phyloP scores from a whole-genome alignment of 805 yeast species.

The Pichia paraexigua region DNA sequence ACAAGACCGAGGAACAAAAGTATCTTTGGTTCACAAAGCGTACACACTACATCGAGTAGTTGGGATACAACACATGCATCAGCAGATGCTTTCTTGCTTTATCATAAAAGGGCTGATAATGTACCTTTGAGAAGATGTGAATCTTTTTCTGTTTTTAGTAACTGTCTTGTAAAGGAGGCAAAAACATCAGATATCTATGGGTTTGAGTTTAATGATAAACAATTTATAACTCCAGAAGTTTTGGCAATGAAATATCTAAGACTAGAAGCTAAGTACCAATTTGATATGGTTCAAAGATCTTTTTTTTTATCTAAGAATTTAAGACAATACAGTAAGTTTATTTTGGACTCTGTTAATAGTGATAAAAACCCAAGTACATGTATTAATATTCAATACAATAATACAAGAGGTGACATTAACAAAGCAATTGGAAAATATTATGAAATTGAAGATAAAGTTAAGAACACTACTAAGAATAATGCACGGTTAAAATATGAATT shows the following conservation, averaged over 20 bases:
- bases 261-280: conserved; percentile 9
- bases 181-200: conserved; percentile 10
- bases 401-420: conserved; percentile 5
- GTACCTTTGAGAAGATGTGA: conserved; percentile 22
- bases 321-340: background rate
- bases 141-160: conserved; percentile 27
- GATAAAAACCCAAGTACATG: conserved; percentile 2
- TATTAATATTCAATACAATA: background rate
- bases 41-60: background rate
- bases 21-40: conserved; percentile 5
- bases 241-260: conserved; percentile 11
- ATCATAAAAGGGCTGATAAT: background rate
- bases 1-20: conserved; percentile 1
- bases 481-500: conserved; percentile 62
- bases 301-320: background rate
- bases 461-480: conserved; percentile 46
- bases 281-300: conserved; percentile 8
- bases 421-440: conserved; percentile 17
- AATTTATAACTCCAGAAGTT: conserved; percentile 14
- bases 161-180: conserved; percentile 4
- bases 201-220: conserved; percentile 12
- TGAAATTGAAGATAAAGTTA: conserved; percentile 31
- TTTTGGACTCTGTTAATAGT: background rate
- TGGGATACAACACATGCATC: background rate
- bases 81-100: background rate